A percentile compares a stretch with the other conserved stretches of the same genome.
Conservation (phyloP, 1,284 basidiomycete species). For the Irpex sp. region DNA sequence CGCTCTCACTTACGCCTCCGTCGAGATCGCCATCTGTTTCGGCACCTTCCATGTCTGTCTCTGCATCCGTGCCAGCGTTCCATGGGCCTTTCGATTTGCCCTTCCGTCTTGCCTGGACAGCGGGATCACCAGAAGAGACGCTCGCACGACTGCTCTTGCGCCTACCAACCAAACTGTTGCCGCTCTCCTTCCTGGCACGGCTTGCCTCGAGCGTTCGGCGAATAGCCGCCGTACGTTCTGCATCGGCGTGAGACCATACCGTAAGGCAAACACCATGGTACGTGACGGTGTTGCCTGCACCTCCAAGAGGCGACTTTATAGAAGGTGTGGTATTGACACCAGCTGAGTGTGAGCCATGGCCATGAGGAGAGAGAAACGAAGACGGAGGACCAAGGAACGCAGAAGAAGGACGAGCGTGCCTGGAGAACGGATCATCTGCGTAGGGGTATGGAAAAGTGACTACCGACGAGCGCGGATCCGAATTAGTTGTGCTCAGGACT, state of each 20-base stretch:
- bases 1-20: conserved; percentile 75
- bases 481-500: conserved; percentile 55
- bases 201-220: conserved; percentile 77
- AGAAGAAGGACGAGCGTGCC: conserved; percentile 62
- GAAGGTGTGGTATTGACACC: conserved; percentile 36
- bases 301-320: conserved; percentile 27
- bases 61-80: conserved; percentile 46
- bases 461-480: conserved; percentile 39
- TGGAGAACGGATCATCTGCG: conserved; percentile 68
- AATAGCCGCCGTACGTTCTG: conserved; percentile 78
- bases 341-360: conserved; percentile 26
- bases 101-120: conserved; percentile 49
- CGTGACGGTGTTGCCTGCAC: conserved; percentile 49
- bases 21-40: conserved; percentile 62
- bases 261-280: conserved; percentile 91
- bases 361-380: conserved; percentile 45
- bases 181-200: conserved; percentile 73
- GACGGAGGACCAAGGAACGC: conserved; percentile 72
- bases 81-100: conserved; percentile 64
- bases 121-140: conserved; percentile 46
- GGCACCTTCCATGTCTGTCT: conserved; percentile 66
- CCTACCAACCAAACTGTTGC: conserved; percentile 65
- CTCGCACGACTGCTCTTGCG: conserved; percentile 59
- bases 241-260: conserved; percentile 92
- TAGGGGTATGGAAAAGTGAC: conserved; percentile 66